Evolutionary conservation across 148 eudicot species (phyloP).

Genomic region (Suaeda aralocaspica): DNA sequence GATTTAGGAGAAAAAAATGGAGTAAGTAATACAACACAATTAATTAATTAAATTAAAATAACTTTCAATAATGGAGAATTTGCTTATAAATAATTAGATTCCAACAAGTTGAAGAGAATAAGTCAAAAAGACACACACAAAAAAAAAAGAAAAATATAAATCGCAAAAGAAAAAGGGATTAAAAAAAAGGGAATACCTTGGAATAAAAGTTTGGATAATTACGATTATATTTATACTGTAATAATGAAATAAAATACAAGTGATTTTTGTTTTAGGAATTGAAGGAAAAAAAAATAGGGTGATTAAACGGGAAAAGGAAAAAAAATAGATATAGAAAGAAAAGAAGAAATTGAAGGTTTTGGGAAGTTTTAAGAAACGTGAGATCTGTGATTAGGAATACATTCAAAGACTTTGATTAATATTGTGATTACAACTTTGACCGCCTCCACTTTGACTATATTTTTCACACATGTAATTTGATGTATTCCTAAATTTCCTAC

Average conservation of each 20-base stretch:
- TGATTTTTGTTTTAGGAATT: too few relatives aligned
- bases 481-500: too few relatives aligned
- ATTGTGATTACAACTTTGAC: neutral
- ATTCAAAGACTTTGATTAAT: neutral
- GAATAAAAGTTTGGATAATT: too few relatives aligned
- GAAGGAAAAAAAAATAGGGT: too few relatives aligned
- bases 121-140: neutral
- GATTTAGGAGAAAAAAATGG: neutral
- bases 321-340: neutral
- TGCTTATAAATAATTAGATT: neutral
- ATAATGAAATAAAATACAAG: too few relatives aligned
- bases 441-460: neutral
- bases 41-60: neutral
- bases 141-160: neutral
- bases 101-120: conserved; percentile 20
- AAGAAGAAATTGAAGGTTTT: neutral
- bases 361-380: neutral
- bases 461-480: too few relatives aligned
- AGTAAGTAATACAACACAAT: conserved; percentile 5
- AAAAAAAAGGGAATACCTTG: too few relatives aligned
- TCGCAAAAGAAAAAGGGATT: neutral
- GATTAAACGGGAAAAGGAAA: neutral
- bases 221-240: too few relatives aligned
- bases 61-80: neutral
- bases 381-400: neutral